A percentile compares a stretch with the other conserved stretches of the same genome.
These are phyloP conservation scores for Chlorella sp. DNA, from an alignment of 139 green algal genomes.

Conservation along the genomic window DNA sequence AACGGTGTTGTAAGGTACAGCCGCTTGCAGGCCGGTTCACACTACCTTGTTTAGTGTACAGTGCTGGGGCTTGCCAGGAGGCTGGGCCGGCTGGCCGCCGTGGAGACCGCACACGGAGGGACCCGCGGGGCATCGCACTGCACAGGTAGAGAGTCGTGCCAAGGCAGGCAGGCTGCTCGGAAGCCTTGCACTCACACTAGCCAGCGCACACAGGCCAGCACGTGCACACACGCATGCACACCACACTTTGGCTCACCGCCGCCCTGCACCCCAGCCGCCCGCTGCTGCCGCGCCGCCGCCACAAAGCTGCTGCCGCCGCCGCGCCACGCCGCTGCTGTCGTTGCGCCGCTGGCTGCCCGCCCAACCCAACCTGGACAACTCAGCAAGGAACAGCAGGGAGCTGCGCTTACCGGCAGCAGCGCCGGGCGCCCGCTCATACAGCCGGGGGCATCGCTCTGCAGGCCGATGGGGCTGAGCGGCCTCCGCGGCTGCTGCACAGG, in stretches of 20 bases:
- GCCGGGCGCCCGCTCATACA: neutral
- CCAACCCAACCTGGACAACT: neutral
- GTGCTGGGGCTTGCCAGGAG: too few relatives aligned
- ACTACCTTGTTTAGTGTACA: too few relatives aligned
- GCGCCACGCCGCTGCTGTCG: neutral
- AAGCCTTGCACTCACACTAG: neutral
- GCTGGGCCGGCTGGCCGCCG: too few relatives aligned
- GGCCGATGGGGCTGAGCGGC: neutral
- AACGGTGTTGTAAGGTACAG: too few relatives aligned
- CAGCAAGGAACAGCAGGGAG: neutral
- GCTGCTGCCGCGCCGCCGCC: neutral
- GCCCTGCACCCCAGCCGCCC: neutral
- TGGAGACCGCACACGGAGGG: too few relatives aligned
- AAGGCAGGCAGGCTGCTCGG: too few relatives aligned
- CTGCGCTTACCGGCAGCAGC: slow-evolving; percentile 19
- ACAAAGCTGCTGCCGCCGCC: neutral
- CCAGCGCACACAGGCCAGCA: neutral
- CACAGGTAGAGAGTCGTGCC: too few relatives aligned
- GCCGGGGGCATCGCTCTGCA: neutral
- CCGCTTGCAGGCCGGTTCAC: too few relatives aligned
- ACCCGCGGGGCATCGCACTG: too few relatives aligned
- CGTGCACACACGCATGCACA: neutral
- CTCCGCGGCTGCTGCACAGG: slow-evolving; percentile 5
- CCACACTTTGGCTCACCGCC: neutral
- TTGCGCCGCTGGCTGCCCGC: neutral